Evolutionary conservation across 139 green algal genomes (phyloP), one percentile per base, ranked within the genome.

Genomic region (Haematococcus sp.): DNA sequence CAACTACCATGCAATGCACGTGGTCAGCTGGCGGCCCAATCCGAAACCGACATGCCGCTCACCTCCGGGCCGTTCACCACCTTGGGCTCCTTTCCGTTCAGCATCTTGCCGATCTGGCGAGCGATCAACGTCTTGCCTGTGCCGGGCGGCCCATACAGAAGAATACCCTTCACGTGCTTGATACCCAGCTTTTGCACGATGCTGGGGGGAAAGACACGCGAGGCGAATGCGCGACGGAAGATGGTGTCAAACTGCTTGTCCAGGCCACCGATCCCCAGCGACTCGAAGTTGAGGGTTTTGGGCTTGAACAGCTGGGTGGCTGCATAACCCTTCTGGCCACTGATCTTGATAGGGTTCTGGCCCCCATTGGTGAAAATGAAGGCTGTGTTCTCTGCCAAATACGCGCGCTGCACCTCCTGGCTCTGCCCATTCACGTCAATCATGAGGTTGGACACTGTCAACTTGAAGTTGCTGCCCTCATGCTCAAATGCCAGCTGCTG

Each of bases 91-190:
- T 92, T 95, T 35, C 93, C 96, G 69, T 99, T 99, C 9, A 99
- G 92, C 92, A 99, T 96, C 84, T 98, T 98, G 69, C 96, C 96
- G 46, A 99, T 97, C 79, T 99, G 96, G 0, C 96, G 87, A 0
- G 96, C 96, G 40, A 99, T 99, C 23, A 99, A 89, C 2, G 96
- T 99, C 90, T 99, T 99, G 64, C 96, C 96, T 43, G 96, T 98
- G 54, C 93, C 92, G 40, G 83, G 49, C 59, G 54, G 71, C 19
- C 84, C 84, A 54, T 77, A 83, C 33, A 89, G 81, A 44, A 89
- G 51, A 16, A 89, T 87, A 25, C 84, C 84, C 73, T 89, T 93
- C 34, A 98, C 93, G 84, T 99, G 96, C 70, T 92, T 83, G 74
- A 99, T 98, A 72, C 96, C 96, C 63, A 99, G 83, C 54, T 87